Evolutionary conservation across 208 protist genomes (phyloP), one percentile per base, ranked within the genome.

Genomic region (Angomonas ambiguus): DNA sequence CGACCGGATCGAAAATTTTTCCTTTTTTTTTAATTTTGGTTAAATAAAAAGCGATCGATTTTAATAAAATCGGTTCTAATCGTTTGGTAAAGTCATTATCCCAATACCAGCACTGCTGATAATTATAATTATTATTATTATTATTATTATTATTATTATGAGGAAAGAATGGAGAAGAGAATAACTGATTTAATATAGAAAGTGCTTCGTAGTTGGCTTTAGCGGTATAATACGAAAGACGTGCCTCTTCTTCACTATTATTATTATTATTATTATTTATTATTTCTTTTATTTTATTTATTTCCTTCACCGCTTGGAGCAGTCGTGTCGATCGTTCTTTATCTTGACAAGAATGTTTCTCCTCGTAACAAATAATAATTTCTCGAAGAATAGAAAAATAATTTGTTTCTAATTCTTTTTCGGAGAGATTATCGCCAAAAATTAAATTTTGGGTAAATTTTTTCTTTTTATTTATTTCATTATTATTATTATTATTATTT

Each of bases 1-100:
- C 90, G 13, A 95, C 90, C 10, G 85, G 80, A 65, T 95, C 90
- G 20, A 83, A 67, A 32, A 90, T 83, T 55, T 79, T 83, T 27
- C 59, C 59, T 27, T 72, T 69, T 42, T 78, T 71, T 72, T 93
- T 92, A 33, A 74, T 79, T 20, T 71, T 62, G 61, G 67, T 72
- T 0, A 95, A 72, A 65, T 95, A 95, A 57, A 82, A 69, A 2
- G 85, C 84, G 1, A 87, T 76, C 62, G 80, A 88, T 20, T 79
- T 76, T 35, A 93, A 49, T 33, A 93, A 65, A 18, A 87, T 82
- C 2, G 25, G n/a, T 55, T 93, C 78, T 34, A 93, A 53, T 0
- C 73, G 77, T 6, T 51, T 53, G 11, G 85, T 85, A 69, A 91
- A 87, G 32, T 35, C 51, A 55, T 72, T 55, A 42, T 93, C 82